These are phyloP conservation scores for Colletotrichum phormii DNA, from an alignment of 2,329 filamentous ascomycete species.

Conservation along the genomic window DNA sequence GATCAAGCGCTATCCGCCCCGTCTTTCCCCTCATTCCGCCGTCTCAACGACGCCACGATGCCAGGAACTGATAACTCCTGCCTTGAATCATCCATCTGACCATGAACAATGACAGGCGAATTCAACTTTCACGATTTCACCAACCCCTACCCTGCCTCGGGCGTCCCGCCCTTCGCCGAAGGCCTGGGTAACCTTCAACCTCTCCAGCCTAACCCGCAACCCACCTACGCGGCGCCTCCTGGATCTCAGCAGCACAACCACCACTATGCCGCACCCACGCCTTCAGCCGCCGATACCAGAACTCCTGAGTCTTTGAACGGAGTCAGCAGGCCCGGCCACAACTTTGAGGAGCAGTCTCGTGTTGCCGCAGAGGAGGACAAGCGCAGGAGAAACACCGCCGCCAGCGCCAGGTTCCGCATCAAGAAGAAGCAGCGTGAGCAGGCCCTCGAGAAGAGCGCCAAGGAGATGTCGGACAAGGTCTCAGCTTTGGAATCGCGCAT, in stretches of 20 bases:
- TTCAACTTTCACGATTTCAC: constrained; percentile 68
- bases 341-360: constrained; percentile 78
- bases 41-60: constrained; percentile 36
- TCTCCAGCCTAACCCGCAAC: constrained; percentile 63
- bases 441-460: constrained; percentile 82
- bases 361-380: constrained; percentile 89
- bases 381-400: constrained; percentile 88
- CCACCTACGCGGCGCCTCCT: constrained; percentile 54
- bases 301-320: constrained; percentile 55
- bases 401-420: constrained; percentile 87
- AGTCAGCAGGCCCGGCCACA: constrained; percentile 57
- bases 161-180: constrained; percentile 51
- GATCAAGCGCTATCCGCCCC: constrained; percentile 25
- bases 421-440: constrained; percentile 98
- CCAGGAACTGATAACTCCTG: constrained; percentile 34
- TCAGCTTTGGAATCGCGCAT: constrained; percentile 78
- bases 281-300: constrained; percentile 56
- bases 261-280: constrained; percentile 37
- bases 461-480: constrained; percentile 87
- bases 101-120: constrained; percentile 64
- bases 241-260: constrained; percentile 50
- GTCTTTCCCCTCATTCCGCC: constrained; percentile 27
- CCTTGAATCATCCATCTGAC: constrained; percentile 38
- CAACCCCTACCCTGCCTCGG: constrained; percentile 54
- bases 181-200: constrained; percentile 57